Conservation (phyloP, 768 basidiomycete species). For the Holtermannia corniformis region DNA sequence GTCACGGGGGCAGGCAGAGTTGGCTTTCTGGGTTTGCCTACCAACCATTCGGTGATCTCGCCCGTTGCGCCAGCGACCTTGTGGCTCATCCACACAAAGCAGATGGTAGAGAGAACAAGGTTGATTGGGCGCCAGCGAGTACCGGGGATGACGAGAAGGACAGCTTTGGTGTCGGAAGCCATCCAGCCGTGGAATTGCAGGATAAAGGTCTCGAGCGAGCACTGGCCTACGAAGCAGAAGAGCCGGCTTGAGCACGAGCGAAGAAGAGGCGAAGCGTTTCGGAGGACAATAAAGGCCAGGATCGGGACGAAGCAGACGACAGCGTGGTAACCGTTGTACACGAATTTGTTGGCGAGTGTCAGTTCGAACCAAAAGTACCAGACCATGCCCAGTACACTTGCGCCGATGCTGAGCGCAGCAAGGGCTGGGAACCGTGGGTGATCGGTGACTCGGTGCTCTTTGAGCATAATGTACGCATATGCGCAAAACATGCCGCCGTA, state of each 20-base stretch:
- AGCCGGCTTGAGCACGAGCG: slow-evolving; percentile 59
- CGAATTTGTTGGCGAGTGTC: slow-evolving; percentile 63
- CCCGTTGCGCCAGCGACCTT: slow-evolving; percentile 66
- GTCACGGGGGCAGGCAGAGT: slow-evolving; percentile 17
- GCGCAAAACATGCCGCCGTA: slow-evolving; percentile 78
- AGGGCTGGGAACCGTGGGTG: slow-evolving; percentile 56
- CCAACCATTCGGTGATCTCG: slow-evolving; percentile 52
- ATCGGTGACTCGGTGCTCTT: slow-evolving; percentile 62
- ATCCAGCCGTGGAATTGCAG: slow-evolving; percentile 80
- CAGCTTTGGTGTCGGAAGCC: slow-evolving; percentile 70
- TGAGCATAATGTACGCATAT: slow-evolving; percentile 61
- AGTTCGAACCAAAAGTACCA: slow-evolving; percentile 84
- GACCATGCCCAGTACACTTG: slow-evolving; percentile 50
- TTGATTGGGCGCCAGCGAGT: slow-evolving; percentile 66
- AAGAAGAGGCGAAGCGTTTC: slow-evolving; percentile 64
- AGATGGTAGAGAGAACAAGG: slow-evolving; percentile 60
- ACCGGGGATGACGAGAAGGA: slow-evolving; percentile 69
- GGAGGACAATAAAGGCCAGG: slow-evolving; percentile 59
- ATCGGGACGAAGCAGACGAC: slow-evolving; percentile 73
- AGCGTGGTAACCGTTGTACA: slow-evolving; percentile 79
- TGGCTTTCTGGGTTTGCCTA: slow-evolving; percentile 40
- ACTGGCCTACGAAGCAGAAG: slow-evolving; percentile 74
- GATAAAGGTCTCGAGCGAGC: slow-evolving; percentile 85
- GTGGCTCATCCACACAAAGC: slow-evolving; percentile 74
- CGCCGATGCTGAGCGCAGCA: slow-evolving; percentile 48